Conservation (phyloP, 495 filamentous ascomycete genomes). For the Penicillium silybi region DNA sequence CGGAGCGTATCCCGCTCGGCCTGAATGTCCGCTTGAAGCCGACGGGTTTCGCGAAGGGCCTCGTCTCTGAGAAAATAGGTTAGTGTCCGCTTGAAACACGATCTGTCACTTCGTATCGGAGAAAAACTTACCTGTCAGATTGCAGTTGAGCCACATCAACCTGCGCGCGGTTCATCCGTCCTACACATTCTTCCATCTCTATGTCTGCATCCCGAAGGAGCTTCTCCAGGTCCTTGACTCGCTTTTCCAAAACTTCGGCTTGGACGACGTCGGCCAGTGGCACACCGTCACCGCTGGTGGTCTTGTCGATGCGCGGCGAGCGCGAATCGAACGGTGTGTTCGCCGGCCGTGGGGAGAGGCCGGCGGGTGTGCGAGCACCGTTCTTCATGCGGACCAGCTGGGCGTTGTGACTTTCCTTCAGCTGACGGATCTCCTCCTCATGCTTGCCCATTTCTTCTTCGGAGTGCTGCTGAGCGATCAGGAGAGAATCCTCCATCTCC, state of each 20-base stretch:
- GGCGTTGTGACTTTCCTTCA: conserved; percentile 73
- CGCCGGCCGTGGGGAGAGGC: conserved; percentile 50
- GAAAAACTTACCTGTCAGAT: conserved; percentile 66
- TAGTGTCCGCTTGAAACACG: conserved; percentile 12
- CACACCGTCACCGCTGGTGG: conserved; percentile 53
- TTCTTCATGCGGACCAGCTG: conserved; percentile 75
- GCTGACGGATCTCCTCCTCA: conserved; percentile 73
- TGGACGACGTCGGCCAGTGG: conserved; percentile 60
- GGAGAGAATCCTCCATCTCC: conserved; percentile 75
- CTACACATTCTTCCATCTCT: conserved; percentile 93
- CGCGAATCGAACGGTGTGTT: conserved; percentile 57
- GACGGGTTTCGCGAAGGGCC: conserved; percentile 76
- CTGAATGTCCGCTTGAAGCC: conserved; percentile 62
- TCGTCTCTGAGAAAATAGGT: conserved; percentile 58
- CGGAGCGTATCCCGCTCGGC: conserved; percentile 56
- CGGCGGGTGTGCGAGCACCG: conserved; percentile 38
- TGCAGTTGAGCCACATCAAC: conserved; percentile 91
- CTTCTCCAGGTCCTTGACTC: conserved; percentile 75
- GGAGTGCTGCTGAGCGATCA: conserved; percentile 77
- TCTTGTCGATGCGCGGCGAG: conserved; percentile 56
- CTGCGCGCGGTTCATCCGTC: conserved; percentile 88
- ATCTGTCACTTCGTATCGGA: conserved; percentile 9
- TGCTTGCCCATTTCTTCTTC: conserved; percentile 79
- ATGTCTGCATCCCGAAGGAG: conserved; percentile 76
- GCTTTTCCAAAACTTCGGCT: conserved; percentile 67